Evolutionary conservation across 768 basidiomycete genomes (phyloP).

Genomic region (Xerocomellus dryophilus): DNA sequence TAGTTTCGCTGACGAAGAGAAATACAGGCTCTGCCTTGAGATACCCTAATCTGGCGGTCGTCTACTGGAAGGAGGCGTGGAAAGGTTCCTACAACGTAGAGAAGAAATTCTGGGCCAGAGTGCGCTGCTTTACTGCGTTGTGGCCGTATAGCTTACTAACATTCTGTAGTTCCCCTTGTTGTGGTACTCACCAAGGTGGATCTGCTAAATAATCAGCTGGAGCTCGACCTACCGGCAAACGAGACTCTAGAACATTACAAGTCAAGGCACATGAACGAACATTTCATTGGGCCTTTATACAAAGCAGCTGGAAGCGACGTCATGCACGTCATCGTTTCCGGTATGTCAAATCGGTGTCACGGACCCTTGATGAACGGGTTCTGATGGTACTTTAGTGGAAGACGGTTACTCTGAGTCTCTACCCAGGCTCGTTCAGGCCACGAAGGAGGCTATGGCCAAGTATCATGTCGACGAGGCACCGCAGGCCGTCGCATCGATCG

Average conservation of each 20-base stretch:
- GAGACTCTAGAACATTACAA: not conserved
- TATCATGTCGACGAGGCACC: conserved; percentile 11
- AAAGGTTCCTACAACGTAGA: conserved; percentile 6
- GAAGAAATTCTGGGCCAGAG: conserved; percentile 7
- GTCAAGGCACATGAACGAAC: not conserved
- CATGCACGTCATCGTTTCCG: conserved; percentile 3
- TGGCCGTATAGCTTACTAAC: not conserved
- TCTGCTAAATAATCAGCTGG: conserved; percentile 2
- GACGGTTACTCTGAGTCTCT: conserved; percentile 7
- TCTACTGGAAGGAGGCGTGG: conserved; percentile 15
- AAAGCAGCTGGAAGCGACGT: not conserved
- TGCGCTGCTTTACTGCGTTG: not conserved
- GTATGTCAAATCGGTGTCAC: not conserved
- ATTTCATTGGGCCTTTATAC: conserved; percentile 2
- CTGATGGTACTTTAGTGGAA: not conserved
- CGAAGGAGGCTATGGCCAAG: conserved; percentile 1
- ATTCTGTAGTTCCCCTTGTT: conserved; percentile 7
- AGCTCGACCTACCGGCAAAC: not conserved
- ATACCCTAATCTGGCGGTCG: conserved; percentile 12
- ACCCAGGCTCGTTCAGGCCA: not conserved
- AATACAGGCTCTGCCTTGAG: conserved; percentile 17
- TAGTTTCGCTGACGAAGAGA: not conserved
- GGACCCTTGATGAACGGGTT: not conserved
- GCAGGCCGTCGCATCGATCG: conserved; percentile 8
- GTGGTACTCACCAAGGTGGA: conserved; percentile 19